Base-by-base conservation (phyloP, 2,329 filamentous ascomycete species). In the Monosporascus sp. region DNA sequence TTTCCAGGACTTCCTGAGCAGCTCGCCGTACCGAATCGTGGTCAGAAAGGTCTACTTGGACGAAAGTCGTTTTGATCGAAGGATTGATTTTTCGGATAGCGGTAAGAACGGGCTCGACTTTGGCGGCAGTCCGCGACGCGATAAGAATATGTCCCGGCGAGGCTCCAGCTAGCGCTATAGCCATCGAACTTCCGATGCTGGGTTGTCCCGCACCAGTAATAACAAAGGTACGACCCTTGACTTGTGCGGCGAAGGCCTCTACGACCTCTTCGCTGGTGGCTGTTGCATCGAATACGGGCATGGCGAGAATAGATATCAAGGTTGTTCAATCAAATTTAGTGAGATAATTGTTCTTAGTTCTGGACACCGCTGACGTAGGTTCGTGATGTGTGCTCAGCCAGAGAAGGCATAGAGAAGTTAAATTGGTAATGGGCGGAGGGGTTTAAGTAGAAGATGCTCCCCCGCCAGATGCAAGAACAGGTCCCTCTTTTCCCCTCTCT, bases 231-330 rank as follows among this genome's bases (percentile, higher is more conserved):
- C 51, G 51, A 15, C 57, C 60, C 42, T 59, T 60, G 47, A 63
- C 57, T 24, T 60, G 52, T 2, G 56, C 27, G 2, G 34, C 51
- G 45, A 65, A 65, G 52, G 56, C 53, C 44, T 57, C 55, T 46
- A 64, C 51, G 48, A 62, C 60, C 54, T 63, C 49, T 24, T 62
- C 62, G 47, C 56, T 60, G 17, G 60, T 61, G 6, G 58, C 53
- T 42, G 55, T 51, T 25, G 42, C 48, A 38, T 62, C 55, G 37
- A 64, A 63, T 1, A 18, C 31, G 18, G 53, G 9, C 57, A 61
- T 60, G 22, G 22, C 22, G 22, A 24, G 22, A 24, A 24, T 24
- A 5, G 22, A 24, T 24, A 5, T n/a, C n/a, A 5, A 24, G 22
- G 5, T 24, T 24, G 22, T 24, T 24, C 22, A 24, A 24, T 24